Conservation (phyloP, 73 alveolate species). For the Durusdinium trenchii region DNA sequence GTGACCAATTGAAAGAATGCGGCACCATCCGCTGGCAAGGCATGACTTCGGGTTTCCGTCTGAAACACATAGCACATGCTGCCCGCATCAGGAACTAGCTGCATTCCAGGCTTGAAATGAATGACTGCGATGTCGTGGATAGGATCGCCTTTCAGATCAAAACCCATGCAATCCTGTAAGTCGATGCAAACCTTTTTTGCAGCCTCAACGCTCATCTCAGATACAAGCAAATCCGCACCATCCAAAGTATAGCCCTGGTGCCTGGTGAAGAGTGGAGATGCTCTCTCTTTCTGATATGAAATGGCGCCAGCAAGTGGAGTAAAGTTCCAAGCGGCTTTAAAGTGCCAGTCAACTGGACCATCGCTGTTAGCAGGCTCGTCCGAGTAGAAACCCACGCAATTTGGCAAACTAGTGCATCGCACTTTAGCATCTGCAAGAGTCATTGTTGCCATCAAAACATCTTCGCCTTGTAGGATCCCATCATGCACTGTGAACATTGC, state of each 20-base stretch:
- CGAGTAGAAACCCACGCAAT: constrained; percentile 53
- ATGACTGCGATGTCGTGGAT: not conserved
- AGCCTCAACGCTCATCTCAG: constrained; percentile 46
- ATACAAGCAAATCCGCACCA: constrained; percentile 37
- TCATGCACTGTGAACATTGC: constrained; percentile 53
- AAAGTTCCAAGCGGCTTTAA: not conserved
- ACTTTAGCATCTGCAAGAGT: constrained; percentile 3
- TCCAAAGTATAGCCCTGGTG: constrained; percentile 31
- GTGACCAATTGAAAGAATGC: not conserved
- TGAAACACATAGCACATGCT: not conserved
- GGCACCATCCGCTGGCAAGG: not conserved
- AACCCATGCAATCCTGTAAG: constrained; percentile 25
- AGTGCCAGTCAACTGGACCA: not conserved
- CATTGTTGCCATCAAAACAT: constrained; percentile 74
- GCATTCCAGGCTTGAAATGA: constrained; percentile 33
- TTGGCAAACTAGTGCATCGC: constrained; percentile 47
- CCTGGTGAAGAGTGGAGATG: constrained; percentile 43
- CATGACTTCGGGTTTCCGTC: not conserved
- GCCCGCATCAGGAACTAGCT: not conserved
- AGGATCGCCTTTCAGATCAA: not conserved
- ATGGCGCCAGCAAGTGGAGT: not conserved
- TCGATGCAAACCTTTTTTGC: constrained; percentile 5
- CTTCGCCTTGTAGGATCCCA: constrained; percentile 54
- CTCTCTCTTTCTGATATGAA: constrained; percentile 44
- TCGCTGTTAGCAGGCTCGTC: not conserved